Base-by-base conservation (phyloP, 1,139 yeast genomes). In the Eremothecium gossypii region DNA sequence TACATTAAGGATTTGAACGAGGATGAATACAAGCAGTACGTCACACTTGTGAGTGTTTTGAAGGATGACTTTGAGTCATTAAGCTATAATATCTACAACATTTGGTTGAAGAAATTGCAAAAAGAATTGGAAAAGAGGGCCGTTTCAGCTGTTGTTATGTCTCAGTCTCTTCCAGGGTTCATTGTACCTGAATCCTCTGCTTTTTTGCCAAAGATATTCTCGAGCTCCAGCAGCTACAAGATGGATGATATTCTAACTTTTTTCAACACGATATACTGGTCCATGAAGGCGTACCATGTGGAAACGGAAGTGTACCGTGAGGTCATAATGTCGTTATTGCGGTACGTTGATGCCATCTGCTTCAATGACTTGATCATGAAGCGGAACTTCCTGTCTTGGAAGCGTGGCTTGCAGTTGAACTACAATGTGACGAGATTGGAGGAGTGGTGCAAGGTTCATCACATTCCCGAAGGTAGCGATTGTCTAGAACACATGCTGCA, bases 381-480 rank as follows among this genome's bases (percentile, higher is more conserved):
- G 69, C 78, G 96, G 63, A 83, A 83, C 66, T 93, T 89, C 66
- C 71, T 91, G 60, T 83, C 96, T 10, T 93, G 98, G 98, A 91
- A 91, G 70, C 81, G 98, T 60, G 98, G 98, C 42, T 73, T 93
- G 52, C 98, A 93, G 67, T 78, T 93, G 66, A 91, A 89, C 63
- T 93, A 93, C 68, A 93, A 93, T 63, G 93, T 89, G 43, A 91
- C 98, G 6, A 77, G 98, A 58, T 74, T 93, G 55, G 97, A 89
- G 64, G 99, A 93, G 68, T 93, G 98, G 98, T 91, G 98, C 66
- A 91, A 87, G 67, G 79, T 91, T 4, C 96, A 91, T 63, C 94
- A 84, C 46, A 77, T 93, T 52, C 83, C 85, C 42, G 96, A 89
- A 60, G 96, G 95, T 4, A 76, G 91, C n/a, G 76, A 82, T 33